Conservation (phyloP, 768 basidiomycete species). For the Sporobolomyces roseus region DNA sequence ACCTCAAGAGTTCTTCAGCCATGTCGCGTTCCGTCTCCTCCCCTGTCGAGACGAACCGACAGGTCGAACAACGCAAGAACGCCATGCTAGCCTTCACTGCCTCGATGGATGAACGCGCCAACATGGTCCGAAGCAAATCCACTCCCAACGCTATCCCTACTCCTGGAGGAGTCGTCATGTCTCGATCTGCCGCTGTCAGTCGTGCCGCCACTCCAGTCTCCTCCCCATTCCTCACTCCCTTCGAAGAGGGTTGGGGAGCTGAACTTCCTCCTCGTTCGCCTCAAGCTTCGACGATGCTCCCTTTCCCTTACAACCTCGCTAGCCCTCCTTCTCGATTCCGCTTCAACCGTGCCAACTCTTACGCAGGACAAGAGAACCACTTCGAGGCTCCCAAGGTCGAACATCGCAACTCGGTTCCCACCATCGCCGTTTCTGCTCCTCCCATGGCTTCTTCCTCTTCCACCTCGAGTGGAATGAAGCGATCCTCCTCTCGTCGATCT, state of each 20-base stretch:
- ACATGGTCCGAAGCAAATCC: constrained; percentile 25
- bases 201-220: constrained; percentile 20
- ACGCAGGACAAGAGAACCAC: constrained; percentile 21
- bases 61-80: constrained; percentile 26
- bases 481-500: constrained; percentile 7
- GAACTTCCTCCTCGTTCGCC: constrained; percentile 15
- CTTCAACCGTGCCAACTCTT: constrained; percentile 29
- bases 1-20: constrained; percentile 15
- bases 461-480: not conserved
- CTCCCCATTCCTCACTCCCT: constrained; percentile 3
- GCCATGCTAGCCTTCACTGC: constrained; percentile 17
- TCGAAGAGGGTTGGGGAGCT: constrained; percentile 27
- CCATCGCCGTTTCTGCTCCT: not conserved
- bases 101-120: constrained; percentile 30
- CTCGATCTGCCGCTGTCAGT: constrained; percentile 3
- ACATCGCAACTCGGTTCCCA: constrained; percentile 16
- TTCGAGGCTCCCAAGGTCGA: constrained; percentile 1
- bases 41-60: constrained; percentile 37
- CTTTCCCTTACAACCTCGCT: constrained; percentile 36
- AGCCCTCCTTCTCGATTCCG: constrained; percentile 19
- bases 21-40: constrained; percentile 35
- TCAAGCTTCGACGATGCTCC: not conserved
- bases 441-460: too few relatives aligned
- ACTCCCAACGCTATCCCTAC: constrained; percentile 6
- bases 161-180: not conserved